Base-by-base conservation (phyloP, 768 basidiomycete species). In the Amanita fuliginea region DNA sequence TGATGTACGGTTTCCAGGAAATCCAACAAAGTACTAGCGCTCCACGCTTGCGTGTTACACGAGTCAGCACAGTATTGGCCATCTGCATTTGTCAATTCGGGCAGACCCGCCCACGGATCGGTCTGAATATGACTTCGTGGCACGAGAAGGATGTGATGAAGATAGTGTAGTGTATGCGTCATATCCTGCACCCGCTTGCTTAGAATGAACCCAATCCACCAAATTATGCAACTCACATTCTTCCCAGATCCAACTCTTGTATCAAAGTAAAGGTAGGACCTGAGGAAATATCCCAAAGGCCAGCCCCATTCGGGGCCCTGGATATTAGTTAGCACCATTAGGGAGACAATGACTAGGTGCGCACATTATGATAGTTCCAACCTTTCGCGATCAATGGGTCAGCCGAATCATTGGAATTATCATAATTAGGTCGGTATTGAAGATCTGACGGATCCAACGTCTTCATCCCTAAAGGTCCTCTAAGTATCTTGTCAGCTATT, bases 21-120 rank as follows among this genome's bases (percentile, higher is more conserved):
- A 67, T 96, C 94, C 22, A 98, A 70, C 54, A 97, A 64, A 19
- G 91, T 95, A 63, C 89, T 92, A 41, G 90, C 80, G 59, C 89
- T 92, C 96, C 95, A 98, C 3, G 95, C 96, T 62, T 98, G 96
- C 22, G 96, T 93, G 41, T 76, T 71, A 62, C 95, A 98, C 41
- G 91, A 92, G 64, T 98, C 94, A 46, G 64, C 64, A 61, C 95
- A 98, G 65, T 79, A 80, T 34, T 70, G 67, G 9, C 94, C 95
- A 54, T 92, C 76, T 61, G 77, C 77, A 64, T 95, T 93, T 51
- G 91, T 94, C 54, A 92, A 67, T 64, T 98, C 96, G 0, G 96
- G 96, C 19, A 99, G 67, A 21, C 96, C 96, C 47, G 85, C 81
- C 96, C 96, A 99, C 14, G 83, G 71, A 58, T 96, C 91, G 32